Conservation (phyloP, 2,329 filamentous ascomycete species). For the Pestalotiopsis sp. region DNA sequence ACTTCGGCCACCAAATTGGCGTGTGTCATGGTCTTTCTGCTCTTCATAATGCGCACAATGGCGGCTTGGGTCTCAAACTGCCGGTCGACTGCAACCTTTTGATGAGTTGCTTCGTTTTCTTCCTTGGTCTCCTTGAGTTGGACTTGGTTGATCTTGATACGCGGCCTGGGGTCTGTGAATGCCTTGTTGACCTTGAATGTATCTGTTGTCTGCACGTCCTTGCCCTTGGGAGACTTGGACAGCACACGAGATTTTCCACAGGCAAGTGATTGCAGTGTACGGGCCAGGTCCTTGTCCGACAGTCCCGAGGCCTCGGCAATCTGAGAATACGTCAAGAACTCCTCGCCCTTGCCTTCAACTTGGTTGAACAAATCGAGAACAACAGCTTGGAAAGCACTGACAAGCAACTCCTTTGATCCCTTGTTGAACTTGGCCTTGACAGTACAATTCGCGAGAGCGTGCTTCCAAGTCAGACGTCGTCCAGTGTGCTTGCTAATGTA, state of each 20-base stretch:
- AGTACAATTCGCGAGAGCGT: constrained; percentile 87
- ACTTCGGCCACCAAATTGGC: constrained; percentile 88
- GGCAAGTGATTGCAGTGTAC: constrained; percentile 92
- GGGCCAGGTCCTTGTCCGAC: constrained; percentile 74
- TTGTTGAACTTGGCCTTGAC: constrained; percentile 78
- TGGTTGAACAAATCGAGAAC: constrained; percentile 90
- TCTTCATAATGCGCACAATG: constrained; percentile 97
- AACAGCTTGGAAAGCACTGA: constrained; percentile 89
- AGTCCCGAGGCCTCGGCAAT: constrained; percentile 76
- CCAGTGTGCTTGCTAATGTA: constrained; percentile 91
- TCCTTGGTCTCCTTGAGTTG: constrained; percentile 94
- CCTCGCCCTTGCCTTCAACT: constrained; percentile 48
- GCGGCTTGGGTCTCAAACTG: constrained; percentile 97
- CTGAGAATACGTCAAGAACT: constrained; percentile 71
- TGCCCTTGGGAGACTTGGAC: constrained; percentile 79
- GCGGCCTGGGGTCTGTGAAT: constrained; percentile 80
- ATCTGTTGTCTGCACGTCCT: constrained; percentile 76
- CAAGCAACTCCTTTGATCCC: constrained; percentile 82
- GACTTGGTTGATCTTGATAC: constrained; percentile 98
- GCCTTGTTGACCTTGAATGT: constrained; percentile 78
- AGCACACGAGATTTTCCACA: constrained; percentile 87
- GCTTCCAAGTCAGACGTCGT: constrained; percentile 86
- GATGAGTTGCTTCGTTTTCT: constrained; percentile 92
- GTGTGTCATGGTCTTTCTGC: constrained; percentile 82
- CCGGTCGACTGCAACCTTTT: constrained; percentile 82